Evolutionary conservation across 2,329 filamentous ascomycete genomes (phyloP).

Genomic region (Venturia pyrina): DNA sequence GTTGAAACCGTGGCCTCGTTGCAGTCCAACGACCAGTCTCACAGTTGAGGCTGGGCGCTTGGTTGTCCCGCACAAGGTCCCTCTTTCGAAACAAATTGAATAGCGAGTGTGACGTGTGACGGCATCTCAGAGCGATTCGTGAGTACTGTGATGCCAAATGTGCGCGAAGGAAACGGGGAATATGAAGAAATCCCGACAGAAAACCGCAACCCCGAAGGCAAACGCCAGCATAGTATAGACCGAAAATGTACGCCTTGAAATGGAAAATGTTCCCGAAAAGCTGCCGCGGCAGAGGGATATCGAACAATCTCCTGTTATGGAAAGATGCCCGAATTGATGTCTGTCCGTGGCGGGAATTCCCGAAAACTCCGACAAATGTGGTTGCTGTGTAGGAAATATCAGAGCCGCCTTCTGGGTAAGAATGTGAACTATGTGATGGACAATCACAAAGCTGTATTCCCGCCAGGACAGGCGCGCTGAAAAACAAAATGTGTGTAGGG

Average conservation of each 20-base stretch:
- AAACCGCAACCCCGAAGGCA: neutral
- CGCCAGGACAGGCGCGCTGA: neutral
- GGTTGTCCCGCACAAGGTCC: neutral
- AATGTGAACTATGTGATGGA: neutral
- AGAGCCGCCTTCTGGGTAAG: neutral
- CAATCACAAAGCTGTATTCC: neutral
- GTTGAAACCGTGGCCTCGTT: neutral
- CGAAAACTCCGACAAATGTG: conserved; percentile 6
- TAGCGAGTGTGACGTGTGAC: neutral
- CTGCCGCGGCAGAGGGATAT: neutral
- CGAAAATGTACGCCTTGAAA: neutral
- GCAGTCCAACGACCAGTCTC: neutral
- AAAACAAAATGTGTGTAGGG: conserved; percentile 4
- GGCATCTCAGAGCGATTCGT: neutral
- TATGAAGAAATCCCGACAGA: neutral
- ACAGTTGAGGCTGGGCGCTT: neutral
- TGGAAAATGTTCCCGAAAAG: neutral
- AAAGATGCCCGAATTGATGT: neutral
- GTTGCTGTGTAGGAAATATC: neutral
- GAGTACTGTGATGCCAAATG: neutral
- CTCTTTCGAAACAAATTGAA: neutral
- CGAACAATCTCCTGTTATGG: neutral
- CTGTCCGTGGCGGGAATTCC: neutral
- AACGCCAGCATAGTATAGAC: neutral
- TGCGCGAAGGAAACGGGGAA: neutral